phyloP scores from a whole-genome alignment of 768 basidiomycete genomes.

The Brasilioporus rufonigricans region DNA sequence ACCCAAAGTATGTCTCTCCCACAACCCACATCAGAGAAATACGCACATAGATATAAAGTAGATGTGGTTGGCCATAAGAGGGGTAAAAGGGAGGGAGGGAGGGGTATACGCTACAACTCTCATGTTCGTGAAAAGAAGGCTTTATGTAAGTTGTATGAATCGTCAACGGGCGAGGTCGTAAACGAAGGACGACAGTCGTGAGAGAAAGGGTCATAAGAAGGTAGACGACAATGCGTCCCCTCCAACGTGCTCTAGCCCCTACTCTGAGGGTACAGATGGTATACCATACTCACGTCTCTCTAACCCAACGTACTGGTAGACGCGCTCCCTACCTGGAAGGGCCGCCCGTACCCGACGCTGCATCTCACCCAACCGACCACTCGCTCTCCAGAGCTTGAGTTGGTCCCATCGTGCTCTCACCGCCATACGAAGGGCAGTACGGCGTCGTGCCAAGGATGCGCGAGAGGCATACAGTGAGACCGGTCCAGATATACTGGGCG shows the following conservation, averaged over 20 bases:
- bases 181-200: slow-evolving; percentile 10
- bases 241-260: neutral
- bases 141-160: neutral
- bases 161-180: slow-evolving; percentile 13
- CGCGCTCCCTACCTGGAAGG: slow-evolving; percentile 26
- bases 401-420: slow-evolving; percentile 31
- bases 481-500: slow-evolving; percentile 4
- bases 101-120: slow-evolving; percentile 12
- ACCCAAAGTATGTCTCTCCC: slow-evolving; percentile 1
- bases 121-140: slow-evolving; percentile 4
- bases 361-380: slow-evolving; percentile 27
- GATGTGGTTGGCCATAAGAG: slow-evolving; percentile 12
- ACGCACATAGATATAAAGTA: slow-evolving; percentile 17
- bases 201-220: slow-evolving; percentile 10
- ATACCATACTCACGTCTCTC: neutral
- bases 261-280: neutral
- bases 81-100: neutral
- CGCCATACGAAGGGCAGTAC: slow-evolving; percentile 26
- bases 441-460: slow-evolving; percentile 26
- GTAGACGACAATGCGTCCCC: neutral
- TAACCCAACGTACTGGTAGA: slow-evolving; percentile 33
- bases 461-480: slow-evolving; percentile 14
- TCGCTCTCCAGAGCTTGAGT: slow-evolving; percentile 23
- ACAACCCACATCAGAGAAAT: slow-evolving; percentile 7
- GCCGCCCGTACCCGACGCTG: slow-evolving; percentile 30